Percentiles rank a stretch among this genome's conserved stretches.
These are phyloP conservation scores for Sporisorium exsertum DNA, from an alignment of 1,284 basidiomycete species.

Conservation along the genomic window DNA sequence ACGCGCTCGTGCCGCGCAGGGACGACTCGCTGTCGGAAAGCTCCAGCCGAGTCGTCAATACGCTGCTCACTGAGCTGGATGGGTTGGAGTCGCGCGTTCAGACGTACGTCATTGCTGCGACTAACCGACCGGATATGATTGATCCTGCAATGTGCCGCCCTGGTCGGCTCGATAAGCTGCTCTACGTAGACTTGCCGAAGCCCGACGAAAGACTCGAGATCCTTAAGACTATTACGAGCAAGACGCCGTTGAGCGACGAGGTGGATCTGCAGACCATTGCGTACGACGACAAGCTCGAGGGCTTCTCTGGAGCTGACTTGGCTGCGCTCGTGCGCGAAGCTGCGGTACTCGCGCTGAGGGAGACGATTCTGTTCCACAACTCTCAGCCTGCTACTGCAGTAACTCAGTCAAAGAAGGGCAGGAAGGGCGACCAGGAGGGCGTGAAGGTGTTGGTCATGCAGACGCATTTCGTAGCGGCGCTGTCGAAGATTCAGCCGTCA, in stretches of 20 bases:
- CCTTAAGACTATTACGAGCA: constrained; percentile 73
- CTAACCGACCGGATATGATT: constrained; percentile 98
- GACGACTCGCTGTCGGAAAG: constrained; percentile 93
- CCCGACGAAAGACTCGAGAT: constrained; percentile 86
- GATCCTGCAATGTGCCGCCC: constrained; percentile 98
- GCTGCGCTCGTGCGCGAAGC: constrained; percentile 74
- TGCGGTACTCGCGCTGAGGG: constrained; percentile 82
- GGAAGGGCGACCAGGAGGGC: constrained; percentile 15
- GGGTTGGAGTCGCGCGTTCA: constrained; percentile 84
- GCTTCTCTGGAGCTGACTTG: constrained; percentile 66
- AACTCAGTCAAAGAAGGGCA: constrained; percentile 8
- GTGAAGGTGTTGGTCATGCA: constrained; percentile 67
- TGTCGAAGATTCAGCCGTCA: constrained; percentile 87
- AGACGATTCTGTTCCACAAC: constrained; percentile 65
- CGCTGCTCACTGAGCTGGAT: constrained; percentile 93
- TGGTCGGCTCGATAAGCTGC: constrained; percentile 91
- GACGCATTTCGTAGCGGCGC: constrained; percentile 80
- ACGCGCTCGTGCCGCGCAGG: constrained; percentile 91
- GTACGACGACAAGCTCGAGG: constrained; percentile 55
- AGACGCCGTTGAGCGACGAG: constrained; percentile 78
- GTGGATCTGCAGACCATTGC: constrained; percentile 57
- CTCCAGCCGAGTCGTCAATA: constrained; percentile 96
- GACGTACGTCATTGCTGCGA: constrained; percentile 97
- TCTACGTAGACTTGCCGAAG: constrained; percentile 92
- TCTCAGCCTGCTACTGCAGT: constrained; percentile 10